Conservation (phyloP, 305 asterid genomes). For the Stenogyne calaminthoides region DNA sequence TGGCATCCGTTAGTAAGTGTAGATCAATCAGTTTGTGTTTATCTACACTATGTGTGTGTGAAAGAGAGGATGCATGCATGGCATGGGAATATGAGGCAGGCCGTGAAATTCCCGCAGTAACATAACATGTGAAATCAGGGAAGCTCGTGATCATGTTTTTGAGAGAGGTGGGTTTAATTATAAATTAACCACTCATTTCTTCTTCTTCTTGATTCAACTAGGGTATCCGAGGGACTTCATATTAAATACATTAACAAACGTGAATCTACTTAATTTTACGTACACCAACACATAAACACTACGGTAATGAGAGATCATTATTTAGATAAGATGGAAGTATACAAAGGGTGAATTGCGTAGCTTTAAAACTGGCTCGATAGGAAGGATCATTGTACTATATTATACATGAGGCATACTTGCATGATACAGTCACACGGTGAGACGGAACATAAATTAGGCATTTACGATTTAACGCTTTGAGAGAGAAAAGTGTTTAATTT, state of each 20-base stretch:
- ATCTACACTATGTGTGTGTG: not conserved
- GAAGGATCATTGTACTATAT: not conserved
- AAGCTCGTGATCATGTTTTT: slow-evolving; percentile 39
- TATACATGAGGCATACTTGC: no score
- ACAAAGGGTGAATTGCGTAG: no score
- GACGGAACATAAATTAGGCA: no score
- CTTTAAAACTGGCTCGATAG: not conserved
- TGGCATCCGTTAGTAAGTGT: no score
- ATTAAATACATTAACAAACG: not conserved
- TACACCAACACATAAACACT: no score
- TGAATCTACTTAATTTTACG: not conserved
- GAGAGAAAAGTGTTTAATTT: no score
- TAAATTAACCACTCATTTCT: not conserved
- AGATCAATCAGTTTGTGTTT: no score
- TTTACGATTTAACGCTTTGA: no score
- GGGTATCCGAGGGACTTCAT: slow-evolving; percentile 32
- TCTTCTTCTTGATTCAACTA: not conserved
- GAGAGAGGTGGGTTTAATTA: slow-evolving; percentile 20
- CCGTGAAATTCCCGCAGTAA: slow-evolving; percentile 34
- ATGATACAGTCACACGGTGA: no score
- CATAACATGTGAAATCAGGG: slow-evolving; percentile 41
- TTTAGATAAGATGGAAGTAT: no score
- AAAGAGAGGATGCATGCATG: slow-evolving; percentile 32
- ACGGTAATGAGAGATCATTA: no score
- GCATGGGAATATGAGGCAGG: not conserved